Base-by-base conservation (phyloP, 768 basidiomycete species). In the Dictyophora rubrovolvata region DNA sequence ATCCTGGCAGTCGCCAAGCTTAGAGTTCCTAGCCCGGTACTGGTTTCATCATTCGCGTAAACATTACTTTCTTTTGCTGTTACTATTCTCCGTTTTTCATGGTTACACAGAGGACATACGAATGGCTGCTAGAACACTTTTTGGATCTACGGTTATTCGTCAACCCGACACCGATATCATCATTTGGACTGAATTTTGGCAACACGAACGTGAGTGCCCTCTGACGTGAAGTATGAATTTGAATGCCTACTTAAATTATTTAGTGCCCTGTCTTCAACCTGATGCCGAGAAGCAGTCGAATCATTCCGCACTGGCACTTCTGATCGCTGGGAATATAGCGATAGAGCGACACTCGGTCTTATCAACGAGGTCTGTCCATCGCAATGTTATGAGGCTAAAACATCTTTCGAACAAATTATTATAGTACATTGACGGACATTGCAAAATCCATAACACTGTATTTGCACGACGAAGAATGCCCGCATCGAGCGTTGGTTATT, bases 281-380 rank as follows among this genome's bases (percentile, higher is more conserved):
- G 75, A 81, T 42, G 77, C 77, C 0, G 78, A 86, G 50, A 81
- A 78, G 56, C 81, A 87, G 63, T 77, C 79, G 0, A 69, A 74
- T 1, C 76, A 70, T 9, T 78, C 86, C 0, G 87, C 87, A 1
- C 73, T 86, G 22, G 85, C 92, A 0, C 71, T 97, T 4, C 85
- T 89, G 54, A 73, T 97, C 22, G 84, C 90, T 46, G 93, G 93
- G 0, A 85, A 85, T 62, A 78, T 95, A 57, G 89, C 93, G 3
- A 74, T 84, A 28, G 87, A 90, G 65, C 87, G 87, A 65, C 89
- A 88, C 65, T 84, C 78, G 60, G 70, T 92, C 1, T 75, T 97
- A 23, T 82, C 87, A 8, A 77, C 84, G 0, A 81, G 76, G 94
- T 93, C 66, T 53, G 74, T 62, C 35, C 54, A 12, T 14, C 35